A percentile compares a stretch with the other conserved stretches of the same genome.
Evolutionary conservation across 805 yeast species (phyloP).

Genomic region (Wickerhamiella cacticola): DNA sequence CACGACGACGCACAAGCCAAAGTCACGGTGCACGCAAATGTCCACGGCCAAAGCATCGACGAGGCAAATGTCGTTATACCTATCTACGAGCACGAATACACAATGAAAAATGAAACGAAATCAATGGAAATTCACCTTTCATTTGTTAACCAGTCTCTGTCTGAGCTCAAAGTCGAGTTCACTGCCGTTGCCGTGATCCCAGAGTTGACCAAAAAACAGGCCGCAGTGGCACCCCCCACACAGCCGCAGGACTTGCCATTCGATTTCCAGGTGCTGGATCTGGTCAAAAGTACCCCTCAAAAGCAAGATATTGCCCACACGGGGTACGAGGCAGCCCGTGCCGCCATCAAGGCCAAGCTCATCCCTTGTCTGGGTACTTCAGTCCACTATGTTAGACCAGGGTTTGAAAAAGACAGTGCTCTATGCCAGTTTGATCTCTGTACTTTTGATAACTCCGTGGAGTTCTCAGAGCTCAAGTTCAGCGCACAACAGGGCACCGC

Average conservation of each 20-base stretch:
- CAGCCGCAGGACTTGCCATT: neutral
- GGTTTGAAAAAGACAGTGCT: constrained; percentile 21
- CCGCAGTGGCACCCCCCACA: neutral
- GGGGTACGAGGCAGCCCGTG: constrained; percentile 16
- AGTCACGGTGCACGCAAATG: neutral
- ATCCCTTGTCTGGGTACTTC: constrained; percentile 20
- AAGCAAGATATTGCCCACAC: neutral
- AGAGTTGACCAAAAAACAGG: neutral
- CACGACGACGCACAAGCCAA: neutral
- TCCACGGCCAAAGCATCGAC: constrained; percentile 1
- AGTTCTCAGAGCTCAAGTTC: constrained; percentile 12
- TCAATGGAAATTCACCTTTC: neutral
- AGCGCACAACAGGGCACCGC: constrained; percentile 19
- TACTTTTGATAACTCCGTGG: constrained; percentile 13
- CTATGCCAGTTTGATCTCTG: constrained; percentile 22
- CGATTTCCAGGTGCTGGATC: neutral
- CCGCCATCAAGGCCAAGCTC: constrained; percentile 14
- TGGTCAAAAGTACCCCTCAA: neutral
- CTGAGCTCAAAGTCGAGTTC: neutral
- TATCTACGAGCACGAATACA: neutral
- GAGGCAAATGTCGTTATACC: neutral
- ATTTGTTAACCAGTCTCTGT: constrained; percentile 1
- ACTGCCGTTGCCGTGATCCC: constrained; percentile 1
- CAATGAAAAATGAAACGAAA: neutral
- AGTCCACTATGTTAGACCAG: constrained; percentile 21